Evolutionary conservation across 2,329 filamentous ascomycete species (phyloP).

Genomic region (Cladorrhinum sp.): DNA sequence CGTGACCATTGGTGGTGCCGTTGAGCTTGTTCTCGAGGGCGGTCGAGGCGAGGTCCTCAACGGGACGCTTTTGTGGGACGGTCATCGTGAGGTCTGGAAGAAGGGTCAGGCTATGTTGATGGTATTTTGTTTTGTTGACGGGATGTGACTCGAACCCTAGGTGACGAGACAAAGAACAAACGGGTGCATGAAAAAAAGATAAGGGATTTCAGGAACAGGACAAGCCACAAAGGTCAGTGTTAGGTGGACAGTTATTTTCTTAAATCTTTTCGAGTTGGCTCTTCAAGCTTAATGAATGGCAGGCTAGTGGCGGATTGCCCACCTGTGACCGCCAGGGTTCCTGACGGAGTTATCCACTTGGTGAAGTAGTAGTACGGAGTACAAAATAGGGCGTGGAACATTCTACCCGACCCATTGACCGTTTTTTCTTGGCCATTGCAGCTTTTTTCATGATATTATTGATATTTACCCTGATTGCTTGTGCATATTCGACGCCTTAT

Average conservation of each 20-base stretch:
- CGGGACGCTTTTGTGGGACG: constrained; percentile 15
- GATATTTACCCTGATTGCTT: not conserved
- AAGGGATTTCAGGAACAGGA: not conserved
- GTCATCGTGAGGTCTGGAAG: constrained; percentile 11
- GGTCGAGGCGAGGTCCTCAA: constrained; percentile 26
- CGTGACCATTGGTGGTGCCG: constrained; percentile 19
- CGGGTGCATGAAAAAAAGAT: not conserved
- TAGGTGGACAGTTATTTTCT: not conserved
- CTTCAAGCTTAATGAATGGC: not conserved
- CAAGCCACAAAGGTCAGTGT: constrained; percentile 4
- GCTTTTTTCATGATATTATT: not conserved
- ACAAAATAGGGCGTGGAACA: constrained; percentile 3
- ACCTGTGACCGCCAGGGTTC: not conserved
- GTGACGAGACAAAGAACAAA: not conserved
- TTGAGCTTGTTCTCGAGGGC: constrained; percentile 39
- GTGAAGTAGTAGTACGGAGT: constrained; percentile 5
- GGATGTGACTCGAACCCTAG: not conserved
- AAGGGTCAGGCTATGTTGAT: not conserved
- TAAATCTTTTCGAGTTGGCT: not conserved
- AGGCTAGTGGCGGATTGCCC: not conserved
- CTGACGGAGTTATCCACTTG: constrained; percentile 9
- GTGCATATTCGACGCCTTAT: not conserved
- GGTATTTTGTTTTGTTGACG: not conserved
- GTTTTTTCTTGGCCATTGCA: not conserved
- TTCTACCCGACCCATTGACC: not conserved